Evolutionary conservation across 106 monocot species (phyloP).

Genomic region (Acorus gramineus): DNA sequence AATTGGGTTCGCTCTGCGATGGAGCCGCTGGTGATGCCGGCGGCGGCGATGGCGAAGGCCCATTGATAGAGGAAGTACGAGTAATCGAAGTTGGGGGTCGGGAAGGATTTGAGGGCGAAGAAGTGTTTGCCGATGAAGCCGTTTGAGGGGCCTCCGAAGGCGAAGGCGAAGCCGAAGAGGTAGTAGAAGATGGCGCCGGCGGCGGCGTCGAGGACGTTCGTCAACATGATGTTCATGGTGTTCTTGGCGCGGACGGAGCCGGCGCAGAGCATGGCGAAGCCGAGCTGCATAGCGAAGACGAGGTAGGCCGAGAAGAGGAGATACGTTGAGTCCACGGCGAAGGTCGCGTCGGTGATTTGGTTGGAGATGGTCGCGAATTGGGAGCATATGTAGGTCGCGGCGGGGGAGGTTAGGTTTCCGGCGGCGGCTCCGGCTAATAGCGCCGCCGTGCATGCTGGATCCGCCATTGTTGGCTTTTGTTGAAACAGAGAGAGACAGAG

Average conservation of each 20-base stretch:
- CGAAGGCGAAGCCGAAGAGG: conserved; percentile 71
- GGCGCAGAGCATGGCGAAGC: conserved; percentile 95
- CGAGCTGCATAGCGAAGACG: conserved; percentile 92
- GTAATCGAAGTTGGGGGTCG: conserved; percentile 33
- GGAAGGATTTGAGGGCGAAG: conserved; percentile 36
- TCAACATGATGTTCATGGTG: conserved; percentile 96
- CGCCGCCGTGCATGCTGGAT: conserved; percentile 1
- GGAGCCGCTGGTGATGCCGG: conserved; percentile 38
- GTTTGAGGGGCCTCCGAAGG: conserved; percentile 44
- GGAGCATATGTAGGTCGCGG: conserved; percentile 22
- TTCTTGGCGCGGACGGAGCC: conserved; percentile 92
- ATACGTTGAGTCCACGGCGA: conserved; percentile 43
- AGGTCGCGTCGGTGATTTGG: conserved; percentile 13
- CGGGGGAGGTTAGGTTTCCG: neutral
- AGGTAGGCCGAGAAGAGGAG: conserved; percentile 93
- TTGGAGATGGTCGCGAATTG: conserved; percentile 5
- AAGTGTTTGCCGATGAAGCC: conserved; percentile 41
- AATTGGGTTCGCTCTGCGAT: conserved; percentile 45
- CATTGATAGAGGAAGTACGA: conserved; percentile 58
- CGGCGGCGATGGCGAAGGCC: conserved; percentile 63
- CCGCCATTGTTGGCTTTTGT: neutral
- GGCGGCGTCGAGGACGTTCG: conserved; percentile 88
- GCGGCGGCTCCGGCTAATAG: conserved; percentile 1
- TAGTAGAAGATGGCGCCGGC: conserved; percentile 81
- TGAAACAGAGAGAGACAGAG: no score